Evolutionary conservation across 495 filamentous ascomycete species (phyloP).

Genomic region (Penicillium daleae): DNA sequence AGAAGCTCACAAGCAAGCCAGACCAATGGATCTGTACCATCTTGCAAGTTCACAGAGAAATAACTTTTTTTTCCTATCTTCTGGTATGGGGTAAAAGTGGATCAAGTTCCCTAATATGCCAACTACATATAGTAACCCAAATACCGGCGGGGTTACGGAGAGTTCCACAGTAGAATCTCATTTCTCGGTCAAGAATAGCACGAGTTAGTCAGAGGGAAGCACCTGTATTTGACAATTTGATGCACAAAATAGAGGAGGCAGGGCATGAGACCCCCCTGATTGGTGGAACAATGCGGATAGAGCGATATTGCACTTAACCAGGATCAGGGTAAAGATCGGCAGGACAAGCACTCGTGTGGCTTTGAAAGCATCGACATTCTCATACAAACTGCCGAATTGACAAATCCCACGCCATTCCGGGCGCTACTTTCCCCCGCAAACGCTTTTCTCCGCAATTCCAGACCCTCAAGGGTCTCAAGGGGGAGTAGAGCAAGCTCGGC

Average conservation of each 20-base stretch:
- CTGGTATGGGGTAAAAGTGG: background rate
- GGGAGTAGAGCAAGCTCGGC: conserved; percentile 10
- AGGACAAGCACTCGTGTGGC: conserved; percentile 22
- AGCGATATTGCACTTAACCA: conserved; percentile 8
- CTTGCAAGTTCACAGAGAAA: conserved; percentile 1
- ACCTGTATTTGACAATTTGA: background rate
- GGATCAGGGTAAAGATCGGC: conserved; percentile 19
- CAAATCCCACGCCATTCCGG: background rate
- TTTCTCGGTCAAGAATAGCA: conserved; percentile 14
- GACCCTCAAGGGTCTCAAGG: background rate
- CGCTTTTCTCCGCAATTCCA: conserved; percentile 12
- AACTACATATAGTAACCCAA: conserved; percentile 13
- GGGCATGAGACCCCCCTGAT: conserved; percentile 13
- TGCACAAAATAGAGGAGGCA: background rate
- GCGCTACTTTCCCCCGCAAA: conserved; percentile 16
- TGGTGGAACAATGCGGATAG: conserved; percentile 26
- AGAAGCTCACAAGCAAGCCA: conserved; percentile 17
- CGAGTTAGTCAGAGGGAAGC: background rate
- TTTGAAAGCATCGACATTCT: conserved; percentile 21
- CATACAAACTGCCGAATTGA: conserved; percentile 6
- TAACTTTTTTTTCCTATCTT: background rate
- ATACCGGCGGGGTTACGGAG: background rate
- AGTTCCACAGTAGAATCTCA: background rate
- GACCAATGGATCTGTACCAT: conserved; percentile 27
- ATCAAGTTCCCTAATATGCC: background rate